These are phyloP conservation scores for Pichia sp. DNA, from an alignment of 1,139 yeast species.

Conservation along the genomic window DNA sequence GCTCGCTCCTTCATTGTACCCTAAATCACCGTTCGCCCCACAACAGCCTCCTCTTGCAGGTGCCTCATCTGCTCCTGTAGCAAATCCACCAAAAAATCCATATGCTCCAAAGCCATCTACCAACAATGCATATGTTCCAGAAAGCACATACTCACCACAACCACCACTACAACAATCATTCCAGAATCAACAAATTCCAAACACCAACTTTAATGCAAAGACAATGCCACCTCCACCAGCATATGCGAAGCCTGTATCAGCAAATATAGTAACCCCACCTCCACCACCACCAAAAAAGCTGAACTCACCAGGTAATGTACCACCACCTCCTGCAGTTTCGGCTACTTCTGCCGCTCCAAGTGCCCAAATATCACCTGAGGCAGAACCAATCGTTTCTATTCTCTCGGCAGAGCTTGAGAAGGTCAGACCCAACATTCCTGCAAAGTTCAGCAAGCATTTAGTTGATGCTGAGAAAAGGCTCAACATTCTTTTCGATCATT, in stretches of 20 bases:
- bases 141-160: slow-evolving; percentile 1
- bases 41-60: slow-evolving; percentile 17
- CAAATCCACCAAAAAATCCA: slow-evolving; percentile 20
- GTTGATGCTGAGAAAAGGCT: slow-evolving; percentile 81
- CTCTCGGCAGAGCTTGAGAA: slow-evolving; percentile 53
- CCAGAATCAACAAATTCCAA: slow-evolving; percentile 5
- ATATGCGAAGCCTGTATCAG: slow-evolving; percentile 19
- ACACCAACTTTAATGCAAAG: slow-evolving; percentile 8
- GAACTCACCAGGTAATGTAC: background rate
- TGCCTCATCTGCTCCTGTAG: slow-evolving; percentile 18
- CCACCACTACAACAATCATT: slow-evolving; percentile 2
- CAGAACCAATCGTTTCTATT: slow-evolving; percentile 54
- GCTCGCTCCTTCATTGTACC: slow-evolving; percentile 15
- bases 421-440: slow-evolving; percentile 74
- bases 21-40: slow-evolving; percentile 4
- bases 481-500: slow-evolving; percentile 69
- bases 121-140: slow-evolving; percentile 19
- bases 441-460: slow-evolving; percentile 67
- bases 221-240: slow-evolving; percentile 19
- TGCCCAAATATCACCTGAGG: slow-evolving; percentile 37
- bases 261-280: slow-evolving; percentile 1
- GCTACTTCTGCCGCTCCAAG: background rate
- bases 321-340: background rate
- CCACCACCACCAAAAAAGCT: background rate
- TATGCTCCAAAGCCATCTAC: slow-evolving; percentile 19